Percentiles rank a stretch among this genome's conserved stretches.
Evolutionary conservation across 306 rosid species (phyloP).

Genomic region (Acacia acuminata): DNA sequence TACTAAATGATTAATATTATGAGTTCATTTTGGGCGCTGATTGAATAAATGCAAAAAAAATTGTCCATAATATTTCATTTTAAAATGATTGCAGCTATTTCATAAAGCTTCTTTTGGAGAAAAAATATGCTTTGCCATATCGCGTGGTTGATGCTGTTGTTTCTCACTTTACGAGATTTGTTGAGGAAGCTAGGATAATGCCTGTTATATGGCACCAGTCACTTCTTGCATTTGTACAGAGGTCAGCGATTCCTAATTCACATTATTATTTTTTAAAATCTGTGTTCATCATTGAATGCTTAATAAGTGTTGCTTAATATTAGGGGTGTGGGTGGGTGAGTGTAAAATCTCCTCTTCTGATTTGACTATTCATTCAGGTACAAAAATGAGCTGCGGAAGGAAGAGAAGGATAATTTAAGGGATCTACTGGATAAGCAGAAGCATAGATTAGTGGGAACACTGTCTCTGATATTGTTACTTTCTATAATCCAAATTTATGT

Average conservation of each 20-base stretch:
- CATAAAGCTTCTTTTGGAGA: slow-evolving; percentile 92
- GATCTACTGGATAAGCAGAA: slow-evolving; percentile 66
- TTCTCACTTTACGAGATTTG: slow-evolving; percentile 79
- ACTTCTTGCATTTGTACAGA: slow-evolving; percentile 87
- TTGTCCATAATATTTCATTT: slow-evolving; percentile 25
- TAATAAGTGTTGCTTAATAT: not conserved
- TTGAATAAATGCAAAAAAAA: not conserved
- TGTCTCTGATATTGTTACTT: slow-evolving; percentile 23
- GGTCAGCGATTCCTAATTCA: slow-evolving; percentile 52
- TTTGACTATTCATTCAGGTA: slow-evolving; percentile 60
- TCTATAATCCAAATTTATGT: slow-evolving; percentile 9
- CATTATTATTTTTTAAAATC: not conserved
- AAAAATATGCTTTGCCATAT: slow-evolving; percentile 88
- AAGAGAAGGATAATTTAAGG: slow-evolving; percentile 75
- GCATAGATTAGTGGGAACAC: slow-evolving; percentile 70
- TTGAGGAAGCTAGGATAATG: slow-evolving; percentile 67
- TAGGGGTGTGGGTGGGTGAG: not conserved
- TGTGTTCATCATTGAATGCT: not conserved
- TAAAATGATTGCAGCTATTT: slow-evolving; percentile 69
- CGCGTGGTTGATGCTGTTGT: slow-evolving; percentile 82
- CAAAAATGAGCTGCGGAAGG: slow-evolving; percentile 76
- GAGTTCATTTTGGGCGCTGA: not conserved
- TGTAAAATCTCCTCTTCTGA: not conserved
- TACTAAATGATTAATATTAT: not conserved
- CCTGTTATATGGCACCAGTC: slow-evolving; percentile 99